These are phyloP conservation scores for Umbilicus rupestris DNA, from an alignment of 164 flowering plant genomes.

Conservation along the genomic window DNA sequence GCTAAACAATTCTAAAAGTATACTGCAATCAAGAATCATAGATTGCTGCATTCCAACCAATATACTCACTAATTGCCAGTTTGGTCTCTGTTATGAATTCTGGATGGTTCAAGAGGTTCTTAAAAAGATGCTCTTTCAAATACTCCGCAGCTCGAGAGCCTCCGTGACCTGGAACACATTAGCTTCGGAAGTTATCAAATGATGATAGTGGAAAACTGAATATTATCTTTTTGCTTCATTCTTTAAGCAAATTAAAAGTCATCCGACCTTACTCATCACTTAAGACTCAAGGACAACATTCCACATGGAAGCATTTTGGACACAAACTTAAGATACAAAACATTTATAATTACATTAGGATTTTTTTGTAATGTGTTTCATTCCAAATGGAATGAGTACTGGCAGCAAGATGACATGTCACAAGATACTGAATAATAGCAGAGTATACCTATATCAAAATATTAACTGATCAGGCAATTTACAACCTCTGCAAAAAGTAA, in stretches of 20 bases:
- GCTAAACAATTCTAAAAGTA: not conserved
- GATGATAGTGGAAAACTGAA: not conserved
- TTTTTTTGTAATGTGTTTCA: not conserved
- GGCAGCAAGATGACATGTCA: not conserved
- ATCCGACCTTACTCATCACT: not conserved
- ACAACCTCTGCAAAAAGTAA: too few relatives aligned
- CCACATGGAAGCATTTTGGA: not conserved
- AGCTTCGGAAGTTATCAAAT: not conserved
- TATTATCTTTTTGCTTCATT: not conserved
- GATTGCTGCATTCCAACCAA: not conserved
- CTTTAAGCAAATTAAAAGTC: not conserved
- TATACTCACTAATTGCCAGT: conserved; percentile 73
- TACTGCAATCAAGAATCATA: not conserved
- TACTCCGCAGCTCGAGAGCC: conserved; percentile 97
- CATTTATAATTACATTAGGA: not conserved
- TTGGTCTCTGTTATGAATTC: conserved; percentile 64
- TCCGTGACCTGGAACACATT: conserved; percentile 63
- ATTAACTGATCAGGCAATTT: too few relatives aligned
- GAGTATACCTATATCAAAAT: not conserved
- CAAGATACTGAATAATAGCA: not conserved
- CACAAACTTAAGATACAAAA: not conserved
- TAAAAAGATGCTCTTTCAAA: conserved; percentile 80
- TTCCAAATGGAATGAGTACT: too few relatives aligned
- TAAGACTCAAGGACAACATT: not conserved
- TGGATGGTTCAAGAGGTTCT: conserved; percentile 88